These are phyloP conservation scores for Podospora appendiculata DNA, from an alignment of 495 filamentous ascomycete species.

Conservation along the genomic window DNA sequence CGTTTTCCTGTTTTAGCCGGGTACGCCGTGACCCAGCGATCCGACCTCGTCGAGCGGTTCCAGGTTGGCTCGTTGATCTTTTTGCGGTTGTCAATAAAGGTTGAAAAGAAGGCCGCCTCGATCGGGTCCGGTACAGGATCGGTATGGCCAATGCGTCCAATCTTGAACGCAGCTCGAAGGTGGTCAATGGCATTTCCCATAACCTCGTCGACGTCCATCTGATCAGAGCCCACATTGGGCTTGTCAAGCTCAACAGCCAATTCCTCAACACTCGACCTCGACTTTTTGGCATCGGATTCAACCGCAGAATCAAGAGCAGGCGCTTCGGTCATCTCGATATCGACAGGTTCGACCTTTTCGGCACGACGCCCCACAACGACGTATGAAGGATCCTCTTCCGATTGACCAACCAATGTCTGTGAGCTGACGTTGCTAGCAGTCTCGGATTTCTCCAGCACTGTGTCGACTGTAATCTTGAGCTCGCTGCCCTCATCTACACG, in stretches of 20 bases:
- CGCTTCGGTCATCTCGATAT: slow-evolving; percentile 9
- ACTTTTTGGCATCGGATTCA: slow-evolving; percentile 10
- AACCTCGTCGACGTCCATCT: slow-evolving; percentile 93
- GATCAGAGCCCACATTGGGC: slow-evolving; percentile 37
- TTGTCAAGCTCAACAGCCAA: slow-evolving; percentile 34
- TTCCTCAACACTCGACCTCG: slow-evolving; percentile 29
- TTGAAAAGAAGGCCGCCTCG: slow-evolving; percentile 51
- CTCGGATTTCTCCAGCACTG: slow-evolving; percentile 14
- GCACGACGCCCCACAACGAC: slow-evolving; percentile 4
- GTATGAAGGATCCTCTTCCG: slow-evolving; percentile 15
- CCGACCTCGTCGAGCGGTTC: slow-evolving; percentile 18
- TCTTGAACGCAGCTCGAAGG: slow-evolving; percentile 77
- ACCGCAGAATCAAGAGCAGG: neutral
- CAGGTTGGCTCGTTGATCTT: slow-evolving; percentile 24
- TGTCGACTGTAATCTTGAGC: slow-evolving; percentile 10
- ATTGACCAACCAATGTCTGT: slow-evolving; percentile 36
- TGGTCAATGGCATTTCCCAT: slow-evolving; percentile 87
- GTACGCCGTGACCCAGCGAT: slow-evolving; percentile 24
- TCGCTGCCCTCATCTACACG: slow-evolving; percentile 7
- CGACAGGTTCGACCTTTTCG: neutral
- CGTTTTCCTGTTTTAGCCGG: slow-evolving; percentile 28
- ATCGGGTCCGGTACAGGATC: slow-evolving; percentile 58
- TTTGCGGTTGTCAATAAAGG: slow-evolving; percentile 36
- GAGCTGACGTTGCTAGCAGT: slow-evolving; percentile 31
- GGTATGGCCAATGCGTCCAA: slow-evolving; percentile 41